Percentiles rank a stretch among this genome's conserved stretches.
Evolutionary conservation across 257 asterid species (phyloP).

Genomic region (Gentiana macrophylla): DNA sequence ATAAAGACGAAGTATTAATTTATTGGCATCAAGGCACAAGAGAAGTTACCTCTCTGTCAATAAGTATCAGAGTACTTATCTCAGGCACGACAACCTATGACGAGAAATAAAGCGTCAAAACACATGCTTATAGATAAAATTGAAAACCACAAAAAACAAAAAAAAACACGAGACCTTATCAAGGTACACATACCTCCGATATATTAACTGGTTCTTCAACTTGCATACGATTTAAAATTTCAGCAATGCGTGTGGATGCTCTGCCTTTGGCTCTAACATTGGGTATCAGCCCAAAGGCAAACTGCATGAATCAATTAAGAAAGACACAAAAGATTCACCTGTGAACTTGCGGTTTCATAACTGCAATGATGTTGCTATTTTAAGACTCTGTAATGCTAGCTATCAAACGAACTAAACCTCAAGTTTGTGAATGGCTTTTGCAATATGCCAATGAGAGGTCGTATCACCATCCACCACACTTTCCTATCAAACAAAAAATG

Average conservation of each 20-base stretch:
- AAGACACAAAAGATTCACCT: background rate
- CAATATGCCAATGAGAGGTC: conserved; percentile 87
- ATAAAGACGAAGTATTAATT: too few species aligned
- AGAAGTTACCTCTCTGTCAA: conserved; percentile 78
- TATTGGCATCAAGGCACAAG: conserved; percentile 1
- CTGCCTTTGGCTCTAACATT: conserved; percentile 96
- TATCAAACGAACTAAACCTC: conserved; percentile 38
- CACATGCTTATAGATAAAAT: conserved; percentile 6
- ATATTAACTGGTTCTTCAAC: conserved; percentile 77
- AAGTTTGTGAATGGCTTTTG: conserved; percentile 87
- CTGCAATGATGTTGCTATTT: background rate
- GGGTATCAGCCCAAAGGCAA: conserved; percentile 80
- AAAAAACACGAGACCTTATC: conserved; percentile 4
- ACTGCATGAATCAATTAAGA: conserved; percentile 38
- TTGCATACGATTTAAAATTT: conserved; percentile 83
- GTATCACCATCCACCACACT: conserved; percentile 78
- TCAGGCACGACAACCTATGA: conserved; percentile 75
- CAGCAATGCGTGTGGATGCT: conserved; percentile 81
- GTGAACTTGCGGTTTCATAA: background rate
- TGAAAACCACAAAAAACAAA: conserved; percentile 1
- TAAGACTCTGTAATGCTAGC: conserved; percentile 1
- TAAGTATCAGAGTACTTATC: conserved; percentile 77
- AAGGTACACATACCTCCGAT: conserved; percentile 46
- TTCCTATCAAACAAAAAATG: conserved; percentile 44
- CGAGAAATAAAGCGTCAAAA: conserved; percentile 6